Conservation (phyloP, 1,284 basidiomycete genomes). For the Amylostereum areolatum region DNA sequence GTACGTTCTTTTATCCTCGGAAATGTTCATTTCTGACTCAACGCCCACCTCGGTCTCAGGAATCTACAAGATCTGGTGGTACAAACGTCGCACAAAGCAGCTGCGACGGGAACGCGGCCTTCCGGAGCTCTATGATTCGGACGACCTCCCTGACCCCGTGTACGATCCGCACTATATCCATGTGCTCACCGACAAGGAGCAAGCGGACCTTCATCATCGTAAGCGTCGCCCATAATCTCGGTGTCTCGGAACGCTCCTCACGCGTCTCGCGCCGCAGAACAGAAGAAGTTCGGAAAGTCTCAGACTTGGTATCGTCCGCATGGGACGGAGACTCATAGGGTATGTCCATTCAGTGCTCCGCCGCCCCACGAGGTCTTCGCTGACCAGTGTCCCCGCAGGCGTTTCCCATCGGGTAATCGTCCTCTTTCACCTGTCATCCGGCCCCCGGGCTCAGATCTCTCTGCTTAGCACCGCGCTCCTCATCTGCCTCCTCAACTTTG, state of each 20-base stretch:
- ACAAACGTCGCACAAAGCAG: conserved; percentile 52
- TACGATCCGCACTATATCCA: conserved; percentile 73
- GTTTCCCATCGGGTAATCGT: conserved; percentile 66
- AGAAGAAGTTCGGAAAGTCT: conserved; percentile 58
- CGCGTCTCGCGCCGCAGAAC: conserved; percentile 36
- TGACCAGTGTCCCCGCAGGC: conserved; percentile 39
- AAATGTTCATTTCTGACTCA: background rate
- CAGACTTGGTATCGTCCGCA: conserved; percentile 88
- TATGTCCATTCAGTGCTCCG: conserved; percentile 23
- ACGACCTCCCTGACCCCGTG: conserved; percentile 74
- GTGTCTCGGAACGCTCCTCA: conserved; percentile 1
- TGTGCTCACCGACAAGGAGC: conserved; percentile 69
- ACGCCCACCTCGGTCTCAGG: conserved; percentile 30
- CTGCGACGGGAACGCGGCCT: conserved; percentile 57
- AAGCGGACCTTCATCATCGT: conserved; percentile 66
- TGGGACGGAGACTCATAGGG: conserved; percentile 79
- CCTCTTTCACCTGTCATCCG: conserved; percentile 9
- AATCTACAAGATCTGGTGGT: conserved; percentile 69
- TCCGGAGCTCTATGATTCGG: conserved; percentile 62
- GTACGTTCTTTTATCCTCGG: conserved; percentile 34
- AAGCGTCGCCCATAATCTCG: conserved; percentile 18
- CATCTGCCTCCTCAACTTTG: conserved; percentile 69
- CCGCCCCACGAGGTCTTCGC: conserved; percentile 4
- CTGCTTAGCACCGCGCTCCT: conserved; percentile 45
- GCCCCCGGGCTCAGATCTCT: background rate